Evolutionary conservation across 2,329 filamentous ascomycete genomes (phyloP).

Genomic region (Penicillium vulpinum): DNA sequence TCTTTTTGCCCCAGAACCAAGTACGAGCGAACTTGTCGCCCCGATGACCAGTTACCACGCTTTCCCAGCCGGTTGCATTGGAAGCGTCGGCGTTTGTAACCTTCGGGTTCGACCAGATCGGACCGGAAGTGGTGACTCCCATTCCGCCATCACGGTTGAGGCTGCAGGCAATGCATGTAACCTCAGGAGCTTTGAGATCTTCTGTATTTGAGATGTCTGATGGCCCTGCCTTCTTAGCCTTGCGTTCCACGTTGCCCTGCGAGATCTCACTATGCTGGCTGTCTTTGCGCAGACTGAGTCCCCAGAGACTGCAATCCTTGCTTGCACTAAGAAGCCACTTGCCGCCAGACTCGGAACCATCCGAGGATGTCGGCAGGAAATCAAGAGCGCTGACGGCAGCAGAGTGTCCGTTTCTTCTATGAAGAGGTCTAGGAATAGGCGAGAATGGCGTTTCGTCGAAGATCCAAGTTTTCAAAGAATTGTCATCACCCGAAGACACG

Average conservation of each 20-base stretch:
- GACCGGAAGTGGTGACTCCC: conserved; percentile 74
- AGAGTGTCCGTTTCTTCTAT: conserved; percentile 84
- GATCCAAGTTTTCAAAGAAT: conserved; percentile 93
- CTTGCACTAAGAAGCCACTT: conserved; percentile 95
- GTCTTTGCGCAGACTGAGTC: conserved; percentile 90
- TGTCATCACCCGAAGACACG: conserved; percentile 86
- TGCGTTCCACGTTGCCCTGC: conserved; percentile 83
- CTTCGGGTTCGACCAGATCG: conserved; percentile 79
- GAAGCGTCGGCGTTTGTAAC: conserved; percentile 69
- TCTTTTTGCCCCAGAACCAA: conserved; percentile 97
- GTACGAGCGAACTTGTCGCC: conserved; percentile 82
- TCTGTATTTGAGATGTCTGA: conserved; percentile 18
- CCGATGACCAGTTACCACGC: conserved; percentile 88
- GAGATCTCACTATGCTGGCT: conserved; percentile 92
- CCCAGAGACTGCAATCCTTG: conserved; percentile 89
- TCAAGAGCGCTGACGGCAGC: conserved; percentile 78
- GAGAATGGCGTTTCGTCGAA: conserved; percentile 92
- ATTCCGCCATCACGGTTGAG: conserved; percentile 94
- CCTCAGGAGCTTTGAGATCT: conserved; percentile 79
- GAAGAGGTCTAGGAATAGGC: conserved; percentile 78
- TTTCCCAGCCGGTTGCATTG: conserved; percentile 90
- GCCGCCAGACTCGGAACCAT: conserved; percentile 81
- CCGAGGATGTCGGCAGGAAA: conserved; percentile 85
- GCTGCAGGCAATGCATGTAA: conserved; percentile 87
- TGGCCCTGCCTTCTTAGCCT: conserved; percentile 69